Conservation (phyloP, 257 asterid genomes). For the Scutellaria minor region DNA sequence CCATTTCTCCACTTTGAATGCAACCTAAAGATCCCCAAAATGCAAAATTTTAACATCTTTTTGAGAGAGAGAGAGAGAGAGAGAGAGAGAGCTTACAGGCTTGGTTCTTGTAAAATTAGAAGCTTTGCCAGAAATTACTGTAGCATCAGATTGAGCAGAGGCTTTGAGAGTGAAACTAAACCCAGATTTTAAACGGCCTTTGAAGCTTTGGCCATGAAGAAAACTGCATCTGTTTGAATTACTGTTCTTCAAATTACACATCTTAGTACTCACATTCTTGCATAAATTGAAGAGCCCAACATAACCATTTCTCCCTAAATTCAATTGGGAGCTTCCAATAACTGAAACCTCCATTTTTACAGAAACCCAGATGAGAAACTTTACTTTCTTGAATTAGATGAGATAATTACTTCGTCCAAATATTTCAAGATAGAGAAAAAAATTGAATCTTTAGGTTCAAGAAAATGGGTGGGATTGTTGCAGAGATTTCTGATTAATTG, state of each 20-base stretch:
- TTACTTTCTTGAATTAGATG: neutral
- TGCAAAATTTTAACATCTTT: too few relatives aligned
- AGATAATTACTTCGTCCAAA: slow-evolving; percentile 10
- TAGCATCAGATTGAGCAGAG: slow-evolving; percentile 44
- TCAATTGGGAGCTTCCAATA: slow-evolving; percentile 73
- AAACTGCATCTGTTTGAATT: slow-evolving; percentile 24
- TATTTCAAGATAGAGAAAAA: neutral
- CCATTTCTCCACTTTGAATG: slow-evolving; percentile 5
- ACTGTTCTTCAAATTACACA: slow-evolving; percentile 38
- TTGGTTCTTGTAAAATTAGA: slow-evolving; percentile 42
- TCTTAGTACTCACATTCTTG: slow-evolving; percentile 52
- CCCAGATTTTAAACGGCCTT: slow-evolving; percentile 48
- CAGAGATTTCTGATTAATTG: neutral
- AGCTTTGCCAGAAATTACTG: slow-evolving; percentile 37
- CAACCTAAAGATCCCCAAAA: neutral
- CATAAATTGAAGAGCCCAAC: slow-evolving; percentile 52
- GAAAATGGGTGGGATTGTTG: slow-evolving; percentile 13
- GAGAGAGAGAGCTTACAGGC: slow-evolving; percentile 36
- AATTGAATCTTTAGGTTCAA: neutral
- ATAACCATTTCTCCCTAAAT: slow-evolving; percentile 44
- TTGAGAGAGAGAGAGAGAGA: neutral
- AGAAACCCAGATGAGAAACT: slow-evolving; percentile 29
- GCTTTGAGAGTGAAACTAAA: slow-evolving; percentile 48
- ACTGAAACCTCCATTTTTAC: slow-evolving; percentile 64
- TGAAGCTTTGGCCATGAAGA: slow-evolving; percentile 40